phyloP scores from a whole-genome alignment of 2,329 filamentous ascomycete genomes.

The Trichoderma asperellum region DNA sequence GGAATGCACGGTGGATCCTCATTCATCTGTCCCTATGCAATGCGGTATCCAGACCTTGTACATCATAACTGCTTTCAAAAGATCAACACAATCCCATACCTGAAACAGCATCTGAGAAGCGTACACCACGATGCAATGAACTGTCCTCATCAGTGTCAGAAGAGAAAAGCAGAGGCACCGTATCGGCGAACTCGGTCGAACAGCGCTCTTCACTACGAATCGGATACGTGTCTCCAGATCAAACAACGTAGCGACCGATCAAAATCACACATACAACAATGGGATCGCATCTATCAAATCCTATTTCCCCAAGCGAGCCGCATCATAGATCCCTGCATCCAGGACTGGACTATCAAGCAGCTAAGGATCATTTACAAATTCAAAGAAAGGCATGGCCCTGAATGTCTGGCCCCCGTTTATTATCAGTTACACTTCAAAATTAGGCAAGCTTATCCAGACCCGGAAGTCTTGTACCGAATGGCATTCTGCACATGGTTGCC shows the following conservation, averaged over 20 bases:
- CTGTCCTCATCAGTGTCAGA: neutral
- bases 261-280: neutral
- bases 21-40: conserved; percentile 15
- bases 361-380: neutral
- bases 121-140: neutral
- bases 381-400: neutral
- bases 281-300: neutral
- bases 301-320: neutral
- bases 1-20: neutral
- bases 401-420: neutral
- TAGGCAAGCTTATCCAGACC: neutral
- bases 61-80: conserved; percentile 2
- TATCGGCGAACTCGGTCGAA: neutral
- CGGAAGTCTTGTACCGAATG: neutral
- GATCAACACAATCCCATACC: neutral
- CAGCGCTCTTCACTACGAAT: neutral
- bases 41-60: neutral
- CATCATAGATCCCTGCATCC: neutral
- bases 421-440: neutral
- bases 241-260: neutral
- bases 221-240: neutral
- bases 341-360: neutral
- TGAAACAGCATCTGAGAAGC: conserved; percentile 19
- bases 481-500: conserved; percentile 3
- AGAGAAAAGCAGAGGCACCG: neutral